phyloP scores from a whole-genome alignment of 768 basidiomycete genomes.

The Lentinula sp. region DNA sequence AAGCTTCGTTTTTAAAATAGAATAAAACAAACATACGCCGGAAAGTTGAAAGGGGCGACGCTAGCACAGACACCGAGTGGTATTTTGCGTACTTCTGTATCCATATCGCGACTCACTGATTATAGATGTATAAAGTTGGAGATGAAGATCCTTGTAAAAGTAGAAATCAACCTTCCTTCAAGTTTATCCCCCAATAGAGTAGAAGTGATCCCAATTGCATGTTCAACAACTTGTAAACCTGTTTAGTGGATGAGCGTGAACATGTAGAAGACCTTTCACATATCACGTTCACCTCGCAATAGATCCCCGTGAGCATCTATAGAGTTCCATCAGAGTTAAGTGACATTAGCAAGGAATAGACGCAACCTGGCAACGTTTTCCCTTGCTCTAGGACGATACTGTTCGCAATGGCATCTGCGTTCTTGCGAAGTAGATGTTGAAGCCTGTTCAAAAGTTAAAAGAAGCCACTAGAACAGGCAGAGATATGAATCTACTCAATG shows the following conservation, averaged over 20 bases:
- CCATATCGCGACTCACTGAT: slow-evolving; percentile 91
- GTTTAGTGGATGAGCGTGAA: background rate
- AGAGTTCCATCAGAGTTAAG: background rate
- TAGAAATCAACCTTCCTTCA: slow-evolving; percentile 75
- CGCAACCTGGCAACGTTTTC: slow-evolving; percentile 76
- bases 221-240: slow-evolving; percentile 81
- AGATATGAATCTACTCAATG: slow-evolving; percentile 60
- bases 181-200: slow-evolving; percentile 87
- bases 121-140: background rate
- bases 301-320: slow-evolving; percentile 94
- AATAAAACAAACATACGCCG: slow-evolving; percentile 49
- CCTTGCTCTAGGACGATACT: slow-evolving; percentile 96
- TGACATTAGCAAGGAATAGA: background rate
- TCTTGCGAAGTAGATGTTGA: slow-evolving; percentile 79
- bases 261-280: background rate
- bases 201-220: slow-evolving; percentile 74
- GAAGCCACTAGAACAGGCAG: slow-evolving; percentile 2
- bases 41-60: slow-evolving; percentile 86
- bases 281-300: slow-evolving; percentile 44
- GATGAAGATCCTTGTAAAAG: background rate
- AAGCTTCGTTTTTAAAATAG: background rate
- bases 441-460: slow-evolving; percentile 41
- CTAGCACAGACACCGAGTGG: slow-evolving; percentile 78
- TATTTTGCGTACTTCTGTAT: slow-evolving; percentile 78
- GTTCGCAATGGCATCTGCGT: slow-evolving; percentile 78